Evolutionary conservation across 2,329 filamentous ascomycete species (phyloP).

Genomic region (Thyridium curvatum): DNA sequence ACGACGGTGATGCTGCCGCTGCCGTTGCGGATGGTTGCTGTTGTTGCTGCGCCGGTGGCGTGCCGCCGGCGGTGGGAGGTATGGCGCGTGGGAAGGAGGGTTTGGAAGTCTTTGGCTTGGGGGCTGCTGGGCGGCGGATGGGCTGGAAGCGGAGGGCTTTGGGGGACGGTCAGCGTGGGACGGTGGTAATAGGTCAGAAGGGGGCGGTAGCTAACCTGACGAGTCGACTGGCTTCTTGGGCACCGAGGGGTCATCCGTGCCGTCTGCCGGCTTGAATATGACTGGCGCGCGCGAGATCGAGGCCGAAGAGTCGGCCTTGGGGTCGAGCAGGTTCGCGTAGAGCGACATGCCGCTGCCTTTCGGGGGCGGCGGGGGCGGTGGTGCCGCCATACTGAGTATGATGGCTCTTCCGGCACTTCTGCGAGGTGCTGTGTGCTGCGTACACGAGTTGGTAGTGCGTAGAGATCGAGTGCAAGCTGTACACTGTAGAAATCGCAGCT

Average conservation of each 20-base stretch:
- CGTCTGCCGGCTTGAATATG: slow-evolving; percentile 54
- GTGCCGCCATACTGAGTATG: slow-evolving; percentile 17
- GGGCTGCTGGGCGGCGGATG: slow-evolving; percentile 65
- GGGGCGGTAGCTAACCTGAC: slow-evolving; percentile 10
- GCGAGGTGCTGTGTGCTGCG: too few relatives aligned
- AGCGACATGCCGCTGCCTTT: slow-evolving; percentile 57
- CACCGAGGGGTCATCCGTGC: slow-evolving; percentile 35
- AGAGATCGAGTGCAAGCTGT: too few relatives aligned
- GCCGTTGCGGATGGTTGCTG: slow-evolving; percentile 21
- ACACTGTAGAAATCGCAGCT: too few relatives aligned
- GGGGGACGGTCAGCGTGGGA: too few relatives aligned
- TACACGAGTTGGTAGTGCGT: too few relatives aligned
- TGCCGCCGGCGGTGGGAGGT: slow-evolving; percentile 18
- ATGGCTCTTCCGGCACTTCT: too few relatives aligned
- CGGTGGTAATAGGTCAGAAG: too few relatives aligned
- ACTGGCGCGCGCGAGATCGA: slow-evolving; percentile 76
- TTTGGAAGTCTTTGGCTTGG: slow-evolving; percentile 59
- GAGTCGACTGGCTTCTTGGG: slow-evolving; percentile 55
- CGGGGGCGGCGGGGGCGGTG: slow-evolving; percentile 33
- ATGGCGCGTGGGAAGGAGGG: slow-evolving; percentile 45
- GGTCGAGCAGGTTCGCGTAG: slow-evolving; percentile 77
- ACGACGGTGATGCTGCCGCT: slow-evolving; percentile 26
- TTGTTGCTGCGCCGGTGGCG: slow-evolving; percentile 18
- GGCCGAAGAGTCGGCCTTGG: slow-evolving; percentile 36
- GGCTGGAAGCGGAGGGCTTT: slow-evolving; percentile 81